phyloP scores from a whole-genome alignment of 495 filamentous ascomycete genomes.

The Letharia lupina region DNA sequence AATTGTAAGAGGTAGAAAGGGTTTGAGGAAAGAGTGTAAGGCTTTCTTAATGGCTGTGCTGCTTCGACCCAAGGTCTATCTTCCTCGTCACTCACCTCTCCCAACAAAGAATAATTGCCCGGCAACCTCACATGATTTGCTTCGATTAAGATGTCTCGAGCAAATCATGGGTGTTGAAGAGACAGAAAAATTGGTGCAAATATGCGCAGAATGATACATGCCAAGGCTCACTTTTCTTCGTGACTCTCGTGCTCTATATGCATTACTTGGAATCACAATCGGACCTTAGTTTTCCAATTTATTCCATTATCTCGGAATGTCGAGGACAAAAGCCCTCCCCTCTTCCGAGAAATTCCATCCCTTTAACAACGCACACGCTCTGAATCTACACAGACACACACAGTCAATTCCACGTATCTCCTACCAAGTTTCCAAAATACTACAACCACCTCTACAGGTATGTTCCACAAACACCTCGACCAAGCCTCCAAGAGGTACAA shows the following conservation, averaged over 20 bases:
- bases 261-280: background rate
- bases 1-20: too few relatives aligned
- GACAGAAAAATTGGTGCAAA: background rate
- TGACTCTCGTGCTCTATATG: background rate
- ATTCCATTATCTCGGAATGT: background rate
- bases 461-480: slow-evolving; percentile 1
- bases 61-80: background rate
- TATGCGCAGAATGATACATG: background rate
- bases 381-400: too few relatives aligned
- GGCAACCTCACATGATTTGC: background rate
- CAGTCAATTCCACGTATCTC: background rate
- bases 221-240: background rate
- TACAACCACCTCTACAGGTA: background rate
- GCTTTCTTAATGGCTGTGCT: background rate
- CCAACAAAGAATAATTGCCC: background rate
- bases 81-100: background rate
- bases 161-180: background rate
- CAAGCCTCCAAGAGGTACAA: background rate
- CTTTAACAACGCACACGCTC: background rate
- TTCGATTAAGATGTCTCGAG: background rate
- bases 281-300: background rate
- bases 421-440: background rate
- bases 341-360: background rate
- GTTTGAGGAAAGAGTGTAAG: background rate
- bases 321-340: background rate